Evolutionary conservation across 192 early-diverging fungal species (phyloP).

Genomic region (Rhizoclosmatium sp.): DNA sequence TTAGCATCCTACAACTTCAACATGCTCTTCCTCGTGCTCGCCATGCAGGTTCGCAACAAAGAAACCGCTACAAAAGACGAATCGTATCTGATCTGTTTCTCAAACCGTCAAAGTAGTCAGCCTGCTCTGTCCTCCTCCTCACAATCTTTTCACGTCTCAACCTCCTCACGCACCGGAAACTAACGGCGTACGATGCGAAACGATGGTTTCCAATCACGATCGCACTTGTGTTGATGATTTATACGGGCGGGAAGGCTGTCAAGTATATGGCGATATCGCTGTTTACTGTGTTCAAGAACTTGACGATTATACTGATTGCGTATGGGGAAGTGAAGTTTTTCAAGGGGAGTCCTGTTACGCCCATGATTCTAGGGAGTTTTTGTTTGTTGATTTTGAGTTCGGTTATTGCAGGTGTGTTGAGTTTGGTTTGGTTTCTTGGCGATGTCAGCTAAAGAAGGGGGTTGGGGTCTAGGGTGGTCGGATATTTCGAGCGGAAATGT

Average conservation of each 20-base stretch:
- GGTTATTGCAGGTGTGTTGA: slow-evolving; percentile 66
- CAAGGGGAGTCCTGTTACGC: slow-evolving; percentile 79
- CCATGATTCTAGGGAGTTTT: slow-evolving; percentile 85
- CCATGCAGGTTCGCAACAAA: slow-evolving; percentile 49
- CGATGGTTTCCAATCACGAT: slow-evolving; percentile 84
- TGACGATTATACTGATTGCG: slow-evolving; percentile 97
- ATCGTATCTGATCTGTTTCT: background rate
- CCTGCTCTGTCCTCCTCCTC: slow-evolving; percentile 52
- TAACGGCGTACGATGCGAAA: slow-evolving; percentile 35
- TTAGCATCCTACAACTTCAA: slow-evolving; percentile 56
- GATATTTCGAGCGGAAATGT: slow-evolving; percentile 48
- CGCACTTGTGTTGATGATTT: slow-evolving; percentile 93
- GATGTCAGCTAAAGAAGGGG: background rate
- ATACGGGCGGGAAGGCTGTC: slow-evolving; percentile 93
- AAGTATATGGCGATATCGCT: slow-evolving; percentile 93
- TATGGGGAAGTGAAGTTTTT: slow-evolving; percentile 91
- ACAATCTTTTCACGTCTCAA: slow-evolving; percentile 51
- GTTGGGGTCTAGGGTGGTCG: slow-evolving; percentile 40
- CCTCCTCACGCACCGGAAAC: slow-evolving; percentile 40
- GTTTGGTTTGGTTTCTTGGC: background rate
- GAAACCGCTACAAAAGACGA: background rate
- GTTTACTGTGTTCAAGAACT: slow-evolving; percentile 98
- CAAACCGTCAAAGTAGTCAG: slow-evolving; percentile 1
- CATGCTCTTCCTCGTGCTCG: slow-evolving; percentile 61
- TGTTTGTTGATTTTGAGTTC: slow-evolving; percentile 59